These are phyloP conservation scores for Isoetes engelmannii DNA, from an alignment of 83 land plant species.

Conservation along the genomic window DNA sequence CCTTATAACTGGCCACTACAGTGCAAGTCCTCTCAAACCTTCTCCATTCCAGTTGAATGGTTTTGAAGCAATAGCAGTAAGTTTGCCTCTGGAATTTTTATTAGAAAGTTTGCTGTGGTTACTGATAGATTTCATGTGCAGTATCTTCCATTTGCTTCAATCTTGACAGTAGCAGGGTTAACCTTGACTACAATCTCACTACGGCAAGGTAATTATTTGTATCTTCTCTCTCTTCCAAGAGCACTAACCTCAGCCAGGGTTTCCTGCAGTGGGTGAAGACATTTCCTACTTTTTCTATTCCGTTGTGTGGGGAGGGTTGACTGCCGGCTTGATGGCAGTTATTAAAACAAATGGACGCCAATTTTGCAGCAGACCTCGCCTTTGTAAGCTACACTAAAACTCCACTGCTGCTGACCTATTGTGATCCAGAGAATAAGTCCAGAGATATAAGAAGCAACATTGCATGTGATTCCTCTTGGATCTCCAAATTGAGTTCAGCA, in stretches of 20 bases:
- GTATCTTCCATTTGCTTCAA: constrained; percentile 87
- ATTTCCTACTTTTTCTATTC: constrained; percentile 62
- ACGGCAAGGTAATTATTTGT: constrained; percentile 46
- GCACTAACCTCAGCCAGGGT: background rate
- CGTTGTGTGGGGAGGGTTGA: constrained; percentile 69
- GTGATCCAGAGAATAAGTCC: too few species aligned
- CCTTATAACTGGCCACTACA: constrained; percentile 74
- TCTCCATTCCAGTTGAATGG: constrained; percentile 41
- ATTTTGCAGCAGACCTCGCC: constrained; percentile 83
- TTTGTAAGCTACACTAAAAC: constrained; percentile 31
- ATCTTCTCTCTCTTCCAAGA: constrained; percentile 1
- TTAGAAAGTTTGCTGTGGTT: background rate
- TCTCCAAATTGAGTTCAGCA: too few species aligned
- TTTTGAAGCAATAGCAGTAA: constrained; percentile 58
- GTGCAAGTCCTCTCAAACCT: constrained; percentile 45
- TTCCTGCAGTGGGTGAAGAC: constrained; percentile 50
- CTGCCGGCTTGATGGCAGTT: constrained; percentile 73
- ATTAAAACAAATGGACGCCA: constrained; percentile 77
- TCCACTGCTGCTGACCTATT: too few species aligned
- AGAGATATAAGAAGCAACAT: too few species aligned
- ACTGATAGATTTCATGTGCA: constrained; percentile 27
- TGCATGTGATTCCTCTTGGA: too few species aligned
- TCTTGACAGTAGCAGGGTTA: constrained; percentile 54
- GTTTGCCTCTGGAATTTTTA: constrained; percentile 12
- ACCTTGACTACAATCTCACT: constrained; percentile 54